Base-by-base conservation (phyloP, 1,139 yeast species). In the Candida gigantensis region DNA sequence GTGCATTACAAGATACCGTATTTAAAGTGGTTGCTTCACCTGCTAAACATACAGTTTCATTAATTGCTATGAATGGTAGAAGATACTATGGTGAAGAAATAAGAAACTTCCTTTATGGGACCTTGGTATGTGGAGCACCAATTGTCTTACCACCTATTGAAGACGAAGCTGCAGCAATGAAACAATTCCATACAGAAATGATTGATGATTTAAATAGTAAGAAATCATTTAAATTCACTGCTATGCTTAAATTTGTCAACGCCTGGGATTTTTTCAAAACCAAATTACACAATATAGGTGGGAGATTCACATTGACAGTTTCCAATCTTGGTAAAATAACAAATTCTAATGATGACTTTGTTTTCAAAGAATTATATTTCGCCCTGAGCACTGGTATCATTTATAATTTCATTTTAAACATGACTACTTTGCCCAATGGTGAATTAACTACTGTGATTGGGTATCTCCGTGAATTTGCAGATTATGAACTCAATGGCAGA, bases 21-120 rank as follows among this genome's bases (percentile, higher is more conserved):
- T 43, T 58, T 30, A 42, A 45, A 10, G 28, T 27, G 10, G 37
- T 51, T 5, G 37, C 45, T 21, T 37, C 44, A 2, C 16, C 17
- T 2, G 30, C 30, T 4, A 30, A 42, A 9, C 47, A 57, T 3
- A 45, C 52, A 6, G 33, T 33, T 9, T 34, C 55, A 5, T 32
- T 35, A 3, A 44, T 59, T 15, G 60, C 59, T 3, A 37, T 62
- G 12, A 50, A 57, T 15, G 68, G 67, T 8, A 51, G 70, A 32
- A 43, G 66, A 24, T 63, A 51, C 32, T 47, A 43, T 24, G 55
- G 60, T 4, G 42, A 41, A 1, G 48, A 45, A 9, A 28, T 44
- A 3, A 37, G 31, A 25, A 40, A 45, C 7, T 55, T 50, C 32
- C 44, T 30, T 16, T 54, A 52, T 30, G 60, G 60, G 3, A 40